Conservation (phyloP, 1,284 basidiomycete genomes). For the Ustilago bromivora region DNA sequence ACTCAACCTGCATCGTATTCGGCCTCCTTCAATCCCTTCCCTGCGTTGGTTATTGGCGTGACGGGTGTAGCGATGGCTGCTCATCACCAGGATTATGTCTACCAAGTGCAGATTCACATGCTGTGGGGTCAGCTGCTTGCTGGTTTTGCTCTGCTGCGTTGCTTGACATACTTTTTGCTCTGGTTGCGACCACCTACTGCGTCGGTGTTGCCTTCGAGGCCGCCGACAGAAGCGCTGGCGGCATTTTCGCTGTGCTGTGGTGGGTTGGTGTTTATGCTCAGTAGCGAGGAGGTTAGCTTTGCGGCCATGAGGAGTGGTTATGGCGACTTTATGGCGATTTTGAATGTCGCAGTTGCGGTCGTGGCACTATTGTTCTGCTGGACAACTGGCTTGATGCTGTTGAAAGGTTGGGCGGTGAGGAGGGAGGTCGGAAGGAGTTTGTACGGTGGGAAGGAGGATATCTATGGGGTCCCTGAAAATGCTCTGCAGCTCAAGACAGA, state of each 20-base stretch:
- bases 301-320: constrained; percentile 90
- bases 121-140: constrained; percentile 94
- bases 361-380: constrained; percentile 62
- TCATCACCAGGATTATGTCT: constrained; percentile 88
- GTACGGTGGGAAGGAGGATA: not conserved
- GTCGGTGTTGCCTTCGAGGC: constrained; percentile 83
- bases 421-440: constrained; percentile 36
- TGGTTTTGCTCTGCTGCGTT: constrained; percentile 81
- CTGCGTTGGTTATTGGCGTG: constrained; percentile 83
- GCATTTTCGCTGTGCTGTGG: constrained; percentile 88
- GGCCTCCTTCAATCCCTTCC: constrained; percentile 89
- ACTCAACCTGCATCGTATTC: constrained; percentile 73
- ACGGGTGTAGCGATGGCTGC: constrained; percentile 97
- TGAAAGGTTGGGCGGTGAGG: constrained; percentile 63
- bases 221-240: constrained; percentile 90
- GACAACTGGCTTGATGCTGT: constrained; percentile 57
- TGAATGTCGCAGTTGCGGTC: constrained; percentile 62
- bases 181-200: constrained; percentile 77
- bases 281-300: constrained; percentile 88
- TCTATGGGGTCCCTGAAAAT: not conserved
- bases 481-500: constrained; percentile 18
- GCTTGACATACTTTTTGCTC: constrained; percentile 92
- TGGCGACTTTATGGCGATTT: constrained; percentile 77
- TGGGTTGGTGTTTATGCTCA: constrained; percentile 90
- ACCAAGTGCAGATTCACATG: constrained; percentile 83